A percentile compares a stretch with the other conserved stretches of the same genome.
Evolutionary conservation across 768 basidiomycete genomes (phyloP).

Genomic region (Amanita molliuscula): DNA sequence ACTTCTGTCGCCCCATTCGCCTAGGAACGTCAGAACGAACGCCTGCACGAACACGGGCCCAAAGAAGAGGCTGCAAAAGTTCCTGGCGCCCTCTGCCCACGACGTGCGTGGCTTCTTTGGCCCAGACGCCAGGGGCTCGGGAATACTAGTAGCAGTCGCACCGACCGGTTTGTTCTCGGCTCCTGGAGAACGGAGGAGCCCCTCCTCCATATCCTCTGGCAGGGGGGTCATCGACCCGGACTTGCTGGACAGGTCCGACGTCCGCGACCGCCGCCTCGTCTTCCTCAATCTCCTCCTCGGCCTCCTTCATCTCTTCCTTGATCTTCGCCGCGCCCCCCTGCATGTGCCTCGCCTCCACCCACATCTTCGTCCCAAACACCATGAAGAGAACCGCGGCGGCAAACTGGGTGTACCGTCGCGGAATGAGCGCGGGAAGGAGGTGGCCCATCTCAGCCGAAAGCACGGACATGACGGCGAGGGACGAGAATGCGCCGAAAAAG

Average conservation of each 20-base stretch:
- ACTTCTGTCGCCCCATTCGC: constrained; percentile 97
- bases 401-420: constrained; percentile 53
- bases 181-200: constrained; percentile 13
- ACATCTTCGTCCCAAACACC: constrained; percentile 85
- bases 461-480: constrained; percentile 87
- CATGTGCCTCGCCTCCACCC: constrained; percentile 79
- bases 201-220: constrained; percentile 72
- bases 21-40: constrained; percentile 93
- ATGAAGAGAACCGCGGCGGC: constrained; percentile 79
- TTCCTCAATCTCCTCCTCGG: constrained; percentile 89
- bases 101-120: constrained; percentile 7
- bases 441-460: constrained; percentile 92
- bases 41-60: constrained; percentile 95
- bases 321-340: constrained; percentile 70
- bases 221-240: constrained; percentile 44
- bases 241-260: constrained; percentile 18
- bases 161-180: constrained; percentile 12
- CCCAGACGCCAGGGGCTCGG: constrained; percentile 11
- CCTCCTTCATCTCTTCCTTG: constrained; percentile 90
- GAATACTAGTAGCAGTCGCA: constrained; percentile 2
- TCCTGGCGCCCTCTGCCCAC: constrained; percentile 55
- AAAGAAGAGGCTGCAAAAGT: constrained; percentile 72
- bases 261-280: constrained; percentile 47
- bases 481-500: constrained; percentile 81
- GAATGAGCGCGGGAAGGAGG: constrained; percentile 77